These are phyloP conservation scores for Plasmodium berghei DNA, from an alignment of 169 alveolate genomes.

Conservation along the genomic window DNA sequence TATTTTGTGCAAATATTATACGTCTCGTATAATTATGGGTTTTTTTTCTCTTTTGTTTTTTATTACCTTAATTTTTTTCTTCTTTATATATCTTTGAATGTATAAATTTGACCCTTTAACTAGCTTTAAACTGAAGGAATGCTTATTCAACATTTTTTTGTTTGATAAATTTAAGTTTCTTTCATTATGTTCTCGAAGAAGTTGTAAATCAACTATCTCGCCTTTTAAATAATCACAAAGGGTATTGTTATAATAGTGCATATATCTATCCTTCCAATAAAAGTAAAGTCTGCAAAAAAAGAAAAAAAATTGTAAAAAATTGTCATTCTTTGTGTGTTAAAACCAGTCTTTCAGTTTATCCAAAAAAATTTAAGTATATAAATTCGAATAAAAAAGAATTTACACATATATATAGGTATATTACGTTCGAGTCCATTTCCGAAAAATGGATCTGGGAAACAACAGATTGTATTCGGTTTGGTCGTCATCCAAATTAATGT, in stretches of 20 bases:
- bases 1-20: too few species aligned
- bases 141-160: conserved; percentile 50
- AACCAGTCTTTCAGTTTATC: too few species aligned
- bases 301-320: neutral
- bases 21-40: too few species aligned
- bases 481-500: conserved; percentile 34
- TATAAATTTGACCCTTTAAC: conserved; percentile 63
- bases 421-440: conserved; percentile 73
- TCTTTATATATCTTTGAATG: conserved; percentile 43
- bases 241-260: conserved; percentile 65
- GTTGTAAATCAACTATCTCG: conserved; percentile 56
- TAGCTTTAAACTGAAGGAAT: conserved; percentile 41
- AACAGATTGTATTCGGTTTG: conserved; percentile 48
- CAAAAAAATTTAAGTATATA: too few species aligned
- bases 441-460: conserved; percentile 55
- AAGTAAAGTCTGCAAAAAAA: conserved; percentile 28
- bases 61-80: conserved; percentile 11
- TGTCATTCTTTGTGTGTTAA: neutral
- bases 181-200: conserved; percentile 64
- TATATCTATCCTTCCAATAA: conserved; percentile 67
- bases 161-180: conserved; percentile 37
- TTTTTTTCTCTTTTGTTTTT: neutral
- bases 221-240: conserved; percentile 72
- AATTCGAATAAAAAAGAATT: too few species aligned
- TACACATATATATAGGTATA: neutral